Evolutionary conservation across 768 basidiomycete species (phyloP), one percentile per base, ranked within the genome.

Genomic region (Xanthoconium stramineum): DNA sequence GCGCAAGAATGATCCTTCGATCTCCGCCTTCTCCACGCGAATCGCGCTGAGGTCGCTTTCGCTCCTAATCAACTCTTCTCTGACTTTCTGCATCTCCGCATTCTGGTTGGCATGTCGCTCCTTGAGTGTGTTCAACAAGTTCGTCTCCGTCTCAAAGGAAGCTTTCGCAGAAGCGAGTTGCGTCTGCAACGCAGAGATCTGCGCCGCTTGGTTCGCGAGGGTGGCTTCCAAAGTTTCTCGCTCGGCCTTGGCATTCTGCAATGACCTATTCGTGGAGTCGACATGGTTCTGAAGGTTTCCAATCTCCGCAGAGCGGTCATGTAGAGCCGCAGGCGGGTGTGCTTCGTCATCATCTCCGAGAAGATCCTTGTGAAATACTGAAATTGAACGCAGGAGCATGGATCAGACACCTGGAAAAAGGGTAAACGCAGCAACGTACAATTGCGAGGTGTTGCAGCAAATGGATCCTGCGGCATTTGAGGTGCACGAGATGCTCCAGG

Each of bases 21-120:
- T 78, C 72, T 98, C 97, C 8, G 87, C 78, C 75, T 95, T 98
- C 75, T 98, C 94, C 20, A 93, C 84, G 15, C 88, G 79, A 45
- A 96, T 66, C 9, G 89, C 94, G 60, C 91, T 93, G 39, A 99
- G 78, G 61, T 98, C 94, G 66, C 92, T 94, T 75, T 98, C 95
- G 5, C 90, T 87, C 40, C 80, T 79, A 61, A 99, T 98, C 37
- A 98, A 75, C 56, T 96, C 89, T 50, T 86, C 82, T 49, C 82
- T 79, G 5, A 83, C 70, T 68, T 84, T 88, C 64, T 85, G 80
- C 30, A 97, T 88, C 19, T 89, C 86, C 17, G 80, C 75, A 3
- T 77, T 77, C 74, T 97, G 95, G 9, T 77, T 75, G 0, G 78
- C 72, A 47, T 81, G 81, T 12, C 92, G 83, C 32, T 90, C 86